Evolutionary conservation across 2,329 filamentous ascomycete genomes (phyloP).

Genomic region (Colletotrichum musicola): DNA sequence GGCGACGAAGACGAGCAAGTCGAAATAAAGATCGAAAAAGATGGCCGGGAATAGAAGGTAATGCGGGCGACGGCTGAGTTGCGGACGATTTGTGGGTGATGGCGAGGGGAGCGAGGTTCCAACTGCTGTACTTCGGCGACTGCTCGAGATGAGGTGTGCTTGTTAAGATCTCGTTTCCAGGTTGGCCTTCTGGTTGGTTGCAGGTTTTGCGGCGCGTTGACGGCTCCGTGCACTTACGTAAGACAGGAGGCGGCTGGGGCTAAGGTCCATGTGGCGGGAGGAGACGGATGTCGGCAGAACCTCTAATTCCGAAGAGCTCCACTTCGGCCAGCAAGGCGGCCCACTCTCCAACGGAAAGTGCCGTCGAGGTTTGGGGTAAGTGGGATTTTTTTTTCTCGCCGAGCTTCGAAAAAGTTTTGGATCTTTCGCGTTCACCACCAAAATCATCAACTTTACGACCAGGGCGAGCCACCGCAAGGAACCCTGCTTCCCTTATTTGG

Average conservation of each 20-base stretch:
- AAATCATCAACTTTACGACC: slow-evolving; percentile 41
- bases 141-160: slow-evolving; percentile 41
- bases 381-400: slow-evolving; percentile 39
- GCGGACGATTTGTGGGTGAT: slow-evolving; percentile 28
- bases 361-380: slow-evolving; percentile 32
- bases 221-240: slow-evolving; percentile 41
- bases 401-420: slow-evolving; percentile 19
- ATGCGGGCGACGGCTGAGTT: slow-evolving; percentile 38
- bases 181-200: slow-evolving; percentile 53
- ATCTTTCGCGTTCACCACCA: slow-evolving; percentile 25
- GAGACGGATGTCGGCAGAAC: slow-evolving; percentile 28
- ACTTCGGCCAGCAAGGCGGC: background rate
- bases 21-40: slow-evolving; percentile 25
- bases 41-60: slow-evolving; percentile 24
- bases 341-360: slow-evolving; percentile 25
- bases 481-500: slow-evolving; percentile 56
- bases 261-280: background rate
- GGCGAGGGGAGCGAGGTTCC: slow-evolving; percentile 29
- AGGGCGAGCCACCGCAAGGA: slow-evolving; percentile 74
- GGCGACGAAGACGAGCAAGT: slow-evolving; percentile 38
- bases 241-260: slow-evolving; percentile 8
- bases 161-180: slow-evolving; percentile 54
- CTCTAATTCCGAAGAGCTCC: slow-evolving; percentile 4
- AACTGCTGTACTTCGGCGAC: slow-evolving; percentile 37
- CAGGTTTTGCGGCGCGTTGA: slow-evolving; percentile 56